Conservation (phyloP, 169 alveolate genomes). For the Cyclospora cayetanensis region DNA sequence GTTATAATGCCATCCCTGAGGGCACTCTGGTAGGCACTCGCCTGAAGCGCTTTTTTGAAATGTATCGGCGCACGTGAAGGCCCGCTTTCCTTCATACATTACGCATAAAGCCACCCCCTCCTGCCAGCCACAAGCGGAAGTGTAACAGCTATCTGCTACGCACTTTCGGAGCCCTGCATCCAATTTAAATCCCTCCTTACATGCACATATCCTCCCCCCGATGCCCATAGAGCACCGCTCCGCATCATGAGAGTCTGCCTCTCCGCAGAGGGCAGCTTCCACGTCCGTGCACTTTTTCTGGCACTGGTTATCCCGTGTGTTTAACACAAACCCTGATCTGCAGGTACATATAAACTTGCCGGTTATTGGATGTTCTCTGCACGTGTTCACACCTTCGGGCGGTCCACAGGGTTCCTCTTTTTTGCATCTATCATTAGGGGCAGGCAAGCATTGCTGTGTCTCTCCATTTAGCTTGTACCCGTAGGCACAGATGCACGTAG, state of each 20-base stretch:
- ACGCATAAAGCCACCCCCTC: constrained; percentile 27
- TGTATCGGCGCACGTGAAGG: neutral
- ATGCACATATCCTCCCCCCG: constrained; percentile 47
- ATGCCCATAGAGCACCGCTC: constrained; percentile 36
- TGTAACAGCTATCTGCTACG: constrained; percentile 4
- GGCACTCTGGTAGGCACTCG: constrained; percentile 48
- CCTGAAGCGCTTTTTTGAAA: constrained; percentile 18
- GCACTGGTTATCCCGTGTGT: constrained; percentile 38
- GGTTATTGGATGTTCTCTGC: constrained; percentile 51
- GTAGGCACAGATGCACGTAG: constrained; percentile 28
- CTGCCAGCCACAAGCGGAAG: constrained; percentile 40
- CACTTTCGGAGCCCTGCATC: neutral
- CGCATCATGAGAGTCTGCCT: constrained; percentile 39
- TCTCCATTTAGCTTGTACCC: neutral
- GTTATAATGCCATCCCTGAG: constrained; percentile 33
- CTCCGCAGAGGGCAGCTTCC: constrained; percentile 56
- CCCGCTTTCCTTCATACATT: neutral
- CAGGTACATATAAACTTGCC: constrained; percentile 53
- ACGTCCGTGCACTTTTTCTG: constrained; percentile 48
- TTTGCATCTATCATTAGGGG: constrained; percentile 5
- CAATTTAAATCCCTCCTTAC: constrained; percentile 36
- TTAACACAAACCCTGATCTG: constrained; percentile 27
- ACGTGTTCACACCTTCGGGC: constrained; percentile 14
- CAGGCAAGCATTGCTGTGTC: constrained; percentile 9
- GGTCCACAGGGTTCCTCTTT: constrained; percentile 58